Evolutionary conservation across 257 asterid species (phyloP), one percentile per base, ranked within the genome.

Genomic region (Capsicum chinense): DNA sequence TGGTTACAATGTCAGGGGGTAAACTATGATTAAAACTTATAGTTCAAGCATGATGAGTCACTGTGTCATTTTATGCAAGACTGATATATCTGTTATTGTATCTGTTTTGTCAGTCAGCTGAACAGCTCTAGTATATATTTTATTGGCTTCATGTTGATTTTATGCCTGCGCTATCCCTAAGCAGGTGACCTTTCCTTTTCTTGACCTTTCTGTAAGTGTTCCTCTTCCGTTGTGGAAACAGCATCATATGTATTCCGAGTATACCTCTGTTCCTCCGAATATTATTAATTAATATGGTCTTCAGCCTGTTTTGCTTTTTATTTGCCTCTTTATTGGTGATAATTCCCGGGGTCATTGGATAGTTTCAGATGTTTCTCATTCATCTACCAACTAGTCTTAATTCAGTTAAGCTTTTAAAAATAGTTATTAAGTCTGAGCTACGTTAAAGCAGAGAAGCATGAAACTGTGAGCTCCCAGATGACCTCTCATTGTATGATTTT

Each of bases 401-500:
- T 54, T 63, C 48, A 52, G 48, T 76, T 68, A 52, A 21, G 48
- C 48, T 54, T 54, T 76, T 0, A 14, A 50, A 21, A 50, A 4
- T 16, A 33, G 64, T 76, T 52, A 6, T 9, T 76, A 76, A 21
- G 54, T 21, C 64, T 26, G 63, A 33, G 47, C 13, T 54, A 78
- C 48, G 48, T 54, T 33, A 78, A 78, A 54, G 81, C 13, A 26
- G 19, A 7, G 81, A 74, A 14, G 64, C 64, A 54, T 78, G 64
- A 78, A 76, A 54, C 33, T 16, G n/a, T 35, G 14, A 5, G 82
- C 9, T 78, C 64, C 81, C 21, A 26, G 33, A 78, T 78, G 15
- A 9, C 50, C 15, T 74, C 81, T 78, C 26, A 15, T 76, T 52
- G 64, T 13, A 35, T 52, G 64, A 54, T 76, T 50, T 76, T 76